A percentile compares a stretch with the other conserved stretches of the same genome.
These are phyloP conservation scores for Hypoxylon subgilvum DNA, from an alignment of 495 filamentous ascomycete genomes.

Conservation along the genomic window DNA sequence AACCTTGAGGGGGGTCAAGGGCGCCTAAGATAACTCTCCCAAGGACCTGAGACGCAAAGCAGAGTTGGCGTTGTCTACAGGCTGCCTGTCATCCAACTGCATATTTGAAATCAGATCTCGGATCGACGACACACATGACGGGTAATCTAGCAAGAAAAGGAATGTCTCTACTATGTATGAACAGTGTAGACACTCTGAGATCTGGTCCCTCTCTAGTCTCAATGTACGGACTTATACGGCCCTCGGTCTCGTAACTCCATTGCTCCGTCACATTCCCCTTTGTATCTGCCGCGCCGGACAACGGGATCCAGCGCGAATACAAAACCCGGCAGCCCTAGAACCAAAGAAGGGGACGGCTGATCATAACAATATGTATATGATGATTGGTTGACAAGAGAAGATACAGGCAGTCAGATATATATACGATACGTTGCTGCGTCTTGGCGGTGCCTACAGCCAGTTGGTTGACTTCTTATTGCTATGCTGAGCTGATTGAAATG, in stretches of 20 bases:
- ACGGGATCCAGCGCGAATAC: conserved; percentile 27
- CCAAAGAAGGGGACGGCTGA: conserved; percentile 16
- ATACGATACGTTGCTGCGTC: background rate
- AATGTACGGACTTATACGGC: too few species aligned
- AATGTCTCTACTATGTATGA: too few species aligned
- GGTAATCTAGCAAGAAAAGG: too few species aligned
- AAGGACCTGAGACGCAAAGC: background rate
- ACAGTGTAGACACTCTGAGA: too few species aligned
- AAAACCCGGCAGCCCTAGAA: conserved; percentile 18
- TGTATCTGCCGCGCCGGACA: conserved; percentile 27
- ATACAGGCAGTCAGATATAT: background rate
- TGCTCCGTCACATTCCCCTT: conserved; percentile 9
- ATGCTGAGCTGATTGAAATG: background rate
- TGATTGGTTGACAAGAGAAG: conserved; percentile 4
- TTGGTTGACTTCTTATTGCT: background rate
- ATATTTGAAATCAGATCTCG: background rate
- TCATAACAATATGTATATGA: conserved; percentile 30
- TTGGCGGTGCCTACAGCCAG: background rate
- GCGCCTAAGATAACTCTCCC: background rate
- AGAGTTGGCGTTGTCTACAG: background rate
- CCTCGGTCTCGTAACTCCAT: background rate
- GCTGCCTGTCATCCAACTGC: background rate
- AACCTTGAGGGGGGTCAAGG: background rate
- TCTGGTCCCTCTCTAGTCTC: too few species aligned
- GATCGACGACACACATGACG: background rate